Base-by-base conservation (phyloP, 2,329 filamentous ascomycete species). In the Alternaria gaisen region DNA sequence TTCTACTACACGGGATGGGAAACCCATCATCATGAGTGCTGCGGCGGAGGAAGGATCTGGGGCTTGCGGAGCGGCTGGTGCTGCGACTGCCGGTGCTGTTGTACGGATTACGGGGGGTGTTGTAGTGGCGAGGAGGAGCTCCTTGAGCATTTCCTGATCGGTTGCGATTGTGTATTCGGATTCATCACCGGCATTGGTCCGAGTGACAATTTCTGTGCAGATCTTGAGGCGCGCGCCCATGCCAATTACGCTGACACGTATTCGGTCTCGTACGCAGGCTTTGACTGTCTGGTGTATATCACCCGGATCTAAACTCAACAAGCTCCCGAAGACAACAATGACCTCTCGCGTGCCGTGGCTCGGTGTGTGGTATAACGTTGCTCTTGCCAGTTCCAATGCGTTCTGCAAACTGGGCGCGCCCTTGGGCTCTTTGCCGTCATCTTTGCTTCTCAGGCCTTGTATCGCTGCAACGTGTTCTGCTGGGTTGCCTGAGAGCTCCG, bases 1-100 rank as follows among this genome's bases (percentile, higher is more conserved):
- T 54, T 92, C 91, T 5, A 95, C 87, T 3, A 91, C 91, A 38
- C 94, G 87, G 6, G 92, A 96, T 0, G 95, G 95, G 73, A 99
- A 99, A 5, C 95, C 95, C 94, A 99, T 99, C 91, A 97, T 96
- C 26, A 99, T 86, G 41, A 99, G 83, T 3, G 86, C 84, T 57
- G 76, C 80, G 72, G 83, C 77, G 3, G 38, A 41, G 14, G 72
- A 73, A 5, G 36, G 36, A 71, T 85, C 80, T 67, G 72, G 63
- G 10, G 44, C 16, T 72, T 70, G 60, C 4, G 70, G 65, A 57
- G 78, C 58, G 62, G 78, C 58, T 62, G 74, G 55, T 67, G 74
- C 36, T 70, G 76, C 56, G 8, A 55, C 32, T 67, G 76, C 55
- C 4, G 55, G 53, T 11, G 63, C 56, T 16, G 83, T 85, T 3